Base-by-base conservation (phyloP, 352 stramenopile genomes). In the Globisporangium radiosum region DNA sequence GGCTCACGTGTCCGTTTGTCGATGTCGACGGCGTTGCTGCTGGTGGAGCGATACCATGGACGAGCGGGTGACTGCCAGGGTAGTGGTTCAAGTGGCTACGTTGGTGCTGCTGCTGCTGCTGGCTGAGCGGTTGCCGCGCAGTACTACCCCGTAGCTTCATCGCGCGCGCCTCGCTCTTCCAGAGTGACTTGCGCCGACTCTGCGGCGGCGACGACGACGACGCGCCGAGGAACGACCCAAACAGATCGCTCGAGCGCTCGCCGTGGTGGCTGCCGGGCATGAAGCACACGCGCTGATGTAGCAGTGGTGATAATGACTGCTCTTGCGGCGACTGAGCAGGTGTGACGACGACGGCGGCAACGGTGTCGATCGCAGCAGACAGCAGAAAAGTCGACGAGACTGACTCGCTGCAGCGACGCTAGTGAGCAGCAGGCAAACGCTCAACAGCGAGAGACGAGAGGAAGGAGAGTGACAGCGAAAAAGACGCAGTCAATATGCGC, bases 141-240 rank as follows among this genome's bases (percentile, higher is more conserved):
- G 40, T 33, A 33, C 40, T 36, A 0, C 44, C 54, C 42, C 55
- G 54, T 39, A 52, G 25, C 42, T 62, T 62, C 39, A 44, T 13
- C 8, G 54, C 39, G 59, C 49, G 59, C 48, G 59, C 43, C 25
- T 59, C 40, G 11, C 40, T 56, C 53, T 60, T 65, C 59, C 59
- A 65, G 53, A 65, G 36, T 25, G 59, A 65, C 33, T 65, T 65
- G 45, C 59, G 59, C 13, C 59, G 59, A 52, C 47, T 65, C 53
- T 47, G 19, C 19, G 52, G 53, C 17, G 47, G 57, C 7, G 57
- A 53, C 25, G 37, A 39, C 19, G 47, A 15, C 3, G 47, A 25
- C 37, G 52, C 36, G 2, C 33, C 53, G 19, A 55, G 39, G 4
- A 62, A 40, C 15, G 49, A 45, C 3, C 44, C 47, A 40, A 54